Percentiles rank a stretch among this genome's conserved stretches.
phyloP scores from a whole-genome alignment of 1,284 basidiomycete species.

The Melampsora medusae region DNA sequence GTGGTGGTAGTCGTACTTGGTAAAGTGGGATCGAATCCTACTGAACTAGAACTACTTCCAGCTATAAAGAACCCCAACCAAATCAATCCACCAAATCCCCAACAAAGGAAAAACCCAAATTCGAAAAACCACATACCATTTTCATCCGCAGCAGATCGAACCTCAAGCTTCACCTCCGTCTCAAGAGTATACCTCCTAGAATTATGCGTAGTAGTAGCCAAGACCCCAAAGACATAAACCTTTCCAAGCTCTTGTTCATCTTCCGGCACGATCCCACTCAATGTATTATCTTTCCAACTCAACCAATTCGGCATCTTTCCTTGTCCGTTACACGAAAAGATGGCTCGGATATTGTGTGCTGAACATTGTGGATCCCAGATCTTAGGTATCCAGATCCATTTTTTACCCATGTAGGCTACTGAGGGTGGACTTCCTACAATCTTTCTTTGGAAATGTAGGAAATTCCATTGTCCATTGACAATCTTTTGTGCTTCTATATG shows the following conservation, averaged over 20 bases:
- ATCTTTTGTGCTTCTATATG: slow-evolving; percentile 90
- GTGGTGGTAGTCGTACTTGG: too few relatives aligned
- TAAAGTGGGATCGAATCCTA: too few relatives aligned
- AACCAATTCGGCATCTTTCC: slow-evolving; percentile 81
- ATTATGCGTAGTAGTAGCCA: slow-evolving; percentile 12
- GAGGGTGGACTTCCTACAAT: slow-evolving; percentile 75
- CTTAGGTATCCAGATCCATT: slow-evolving; percentile 86
- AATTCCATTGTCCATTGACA: slow-evolving; percentile 76
- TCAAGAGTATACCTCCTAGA: slow-evolving; percentile 16
- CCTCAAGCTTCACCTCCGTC: too few relatives aligned
- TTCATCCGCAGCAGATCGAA: too few relatives aligned
- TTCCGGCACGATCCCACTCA: slow-evolving; percentile 16
- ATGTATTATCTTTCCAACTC: slow-evolving; percentile 73
- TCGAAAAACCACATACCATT: too few relatives aligned
- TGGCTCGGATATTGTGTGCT: slow-evolving; percentile 63
- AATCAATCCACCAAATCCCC: too few relatives aligned
- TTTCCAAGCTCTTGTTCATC: background rate
- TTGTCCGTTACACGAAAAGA: slow-evolving; percentile 63
- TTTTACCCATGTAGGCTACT: slow-evolving; percentile 70
- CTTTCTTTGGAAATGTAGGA: slow-evolving; percentile 83
- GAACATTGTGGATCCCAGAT: slow-evolving; percentile 89
- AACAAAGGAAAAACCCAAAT: too few relatives aligned
- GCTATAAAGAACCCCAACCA: too few relatives aligned
- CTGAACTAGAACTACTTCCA: too few relatives aligned
- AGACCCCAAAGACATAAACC: background rate